phyloP scores from a whole-genome alignment of 2,329 filamentous ascomycete genomes.

The Geosmithia morbida region DNA sequence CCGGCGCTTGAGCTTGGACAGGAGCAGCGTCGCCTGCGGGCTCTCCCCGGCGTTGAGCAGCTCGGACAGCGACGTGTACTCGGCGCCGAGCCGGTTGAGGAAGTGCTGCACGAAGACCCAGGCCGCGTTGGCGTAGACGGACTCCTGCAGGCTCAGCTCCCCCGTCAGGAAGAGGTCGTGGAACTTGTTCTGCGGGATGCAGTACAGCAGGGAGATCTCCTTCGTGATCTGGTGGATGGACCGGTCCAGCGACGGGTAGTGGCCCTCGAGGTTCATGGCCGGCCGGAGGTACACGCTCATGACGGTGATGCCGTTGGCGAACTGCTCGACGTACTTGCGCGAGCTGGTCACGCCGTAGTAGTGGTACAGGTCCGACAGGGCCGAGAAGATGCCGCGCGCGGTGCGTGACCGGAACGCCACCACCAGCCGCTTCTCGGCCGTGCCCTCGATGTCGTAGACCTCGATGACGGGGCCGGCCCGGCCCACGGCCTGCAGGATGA shows the following conservation, averaged over 20 bases:
- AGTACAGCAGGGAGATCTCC: constrained; percentile 93
- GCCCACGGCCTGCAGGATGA: constrained; percentile 72
- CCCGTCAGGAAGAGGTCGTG: constrained; percentile 78
- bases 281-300: constrained; percentile 91
- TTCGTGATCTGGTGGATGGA: constrained; percentile 99
- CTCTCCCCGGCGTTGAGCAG: constrained; percentile 72
- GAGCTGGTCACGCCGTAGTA: constrained; percentile 96
- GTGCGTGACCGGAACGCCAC: constrained; percentile 90
- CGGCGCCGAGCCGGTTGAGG: constrained; percentile 82
- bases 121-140: constrained; percentile 91
- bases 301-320: constrained; percentile 94
- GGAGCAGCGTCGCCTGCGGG: constrained; percentile 61
- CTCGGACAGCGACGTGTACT: constrained; percentile 77
- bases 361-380: constrained; percentile 90
- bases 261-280: constrained; percentile 39
- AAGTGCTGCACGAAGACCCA: constrained; percentile 99
- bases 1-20: constrained; percentile 90
- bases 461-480: constrained; percentile 93
- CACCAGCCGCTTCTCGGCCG: constrained; percentile 84
- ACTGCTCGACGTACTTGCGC: constrained; percentile 96
- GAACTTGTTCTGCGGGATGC: constrained; percentile 93
- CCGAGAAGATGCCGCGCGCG: constrained; percentile 86
- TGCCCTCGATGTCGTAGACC: constrained; percentile 88
- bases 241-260: constrained; percentile 70
- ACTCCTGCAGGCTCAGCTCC: constrained; percentile 83